Evolutionary conservation across 176 grass and related monocot genomes (phyloP), one percentile per base, ranked within the genome.

Genomic region (Puya raimondii): DNA sequence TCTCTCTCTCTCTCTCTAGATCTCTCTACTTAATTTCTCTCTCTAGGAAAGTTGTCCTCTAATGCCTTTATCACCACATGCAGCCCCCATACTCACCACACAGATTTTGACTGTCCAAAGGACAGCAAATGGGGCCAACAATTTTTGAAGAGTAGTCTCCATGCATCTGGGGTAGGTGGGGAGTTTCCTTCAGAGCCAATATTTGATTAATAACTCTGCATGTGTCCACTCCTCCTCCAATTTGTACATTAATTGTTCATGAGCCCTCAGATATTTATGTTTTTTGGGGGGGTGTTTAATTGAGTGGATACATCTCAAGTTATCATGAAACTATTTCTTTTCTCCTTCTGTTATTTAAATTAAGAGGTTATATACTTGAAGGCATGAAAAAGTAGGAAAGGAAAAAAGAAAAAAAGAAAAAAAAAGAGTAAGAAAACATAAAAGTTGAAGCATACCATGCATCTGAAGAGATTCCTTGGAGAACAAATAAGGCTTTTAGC

Each of bases 11-110:
- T 71, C 47, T 12, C 56, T 50, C 22, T n/a, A n/a, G n/a, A n/a
- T 23, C 50, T 73, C 69, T 63, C 47, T 66, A 5, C 54, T 50
- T 18, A 17, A 47, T 72, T 70, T 63, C 47, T 66, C 79, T 72
- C 53, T 73, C 18, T 7, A 27, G 68, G 48, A 50, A 72, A 87
- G 83, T 88, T 53, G 80, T 86, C 88, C 76, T 80, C 76, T 80
- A 68, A 86, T 88, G 77, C 56, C 82, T 80, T 91, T 65, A 70
- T 77, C 71, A 77, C 79, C 79, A 85, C 79, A 91, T 81, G 85
- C 77, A 68, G 70, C 64, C 42, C 69, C 29, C 80, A 57, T 65
- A 72, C 66, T 79, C 82, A 72, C 76, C 51, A 73, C 23, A 22
- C 79, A 54, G 79, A 42, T 79, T 70, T 74, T 85, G 76, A 90